Evolutionary conservation across 768 basidiomycete genomes (phyloP), one percentile per base, ranked within the genome.

Genomic region (Mrakia blollopis): DNA sequence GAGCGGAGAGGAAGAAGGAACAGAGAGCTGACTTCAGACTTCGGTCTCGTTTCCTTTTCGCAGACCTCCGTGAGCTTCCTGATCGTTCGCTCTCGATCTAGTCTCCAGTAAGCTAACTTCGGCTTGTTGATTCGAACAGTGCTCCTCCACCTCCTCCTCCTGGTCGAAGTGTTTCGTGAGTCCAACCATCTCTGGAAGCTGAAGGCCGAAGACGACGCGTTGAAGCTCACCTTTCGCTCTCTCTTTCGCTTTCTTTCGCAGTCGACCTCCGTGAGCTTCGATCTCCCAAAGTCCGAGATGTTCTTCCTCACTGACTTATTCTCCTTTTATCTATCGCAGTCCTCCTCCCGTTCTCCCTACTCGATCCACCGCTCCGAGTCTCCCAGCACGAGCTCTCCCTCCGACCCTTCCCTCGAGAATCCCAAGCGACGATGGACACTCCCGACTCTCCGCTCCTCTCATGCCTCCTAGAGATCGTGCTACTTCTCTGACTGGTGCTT

Each of bases 131-230:
- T 44, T 39, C 30, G 35, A 35, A 35, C 65, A 68, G 65, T 68
- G 65, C 65, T 4, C 65, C 65, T 37, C 71, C 71, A 57, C 71
- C 71, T 9, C 47, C 71, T 7, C 71, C 71, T 72, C 71, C 71
- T 32, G 54, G 52, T 35, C 71, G 71, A 9, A 41, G 65, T 39
- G 65, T 68, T 39, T 39, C 65, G 65, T 68, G 37, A 68, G 65
- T 68, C n/a, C 10, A 8, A 21, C 18, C 39, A 5, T 41, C 39
- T 65, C 13, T 21, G 30, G 35, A 21, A 25, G 1, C 2, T 4
- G 23, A 32, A 30, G 6, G 37, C 9, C 18, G 35, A 6, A 30
- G 62, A 39, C 25, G 65, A 25, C 37, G 37, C 35, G 35, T 18
- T 3, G 23, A 57, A n/a, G 35, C n/a, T 39, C 23, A 39, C 37